phyloP scores from a whole-genome alignment of 192 early-diverging fungal genomes.

The Backusella sp. region DNA sequence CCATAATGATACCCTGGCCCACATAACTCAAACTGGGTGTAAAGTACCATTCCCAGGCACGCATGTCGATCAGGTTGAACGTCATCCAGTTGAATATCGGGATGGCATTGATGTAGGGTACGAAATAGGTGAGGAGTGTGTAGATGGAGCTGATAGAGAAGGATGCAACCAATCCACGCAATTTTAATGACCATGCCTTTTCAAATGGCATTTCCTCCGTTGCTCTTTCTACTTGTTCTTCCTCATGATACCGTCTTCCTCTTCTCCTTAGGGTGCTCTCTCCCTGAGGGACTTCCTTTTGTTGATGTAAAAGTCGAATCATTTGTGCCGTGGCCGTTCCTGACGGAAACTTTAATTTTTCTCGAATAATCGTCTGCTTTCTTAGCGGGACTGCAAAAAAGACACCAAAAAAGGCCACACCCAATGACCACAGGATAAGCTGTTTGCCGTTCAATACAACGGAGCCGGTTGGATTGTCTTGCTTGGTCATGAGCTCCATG shows the following conservation, averaged over 20 bases:
- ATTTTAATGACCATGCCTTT: slow-evolving; percentile 61
- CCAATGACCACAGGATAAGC: slow-evolving; percentile 73
- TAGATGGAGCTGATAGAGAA: slow-evolving; percentile 63
- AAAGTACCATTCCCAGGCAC: slow-evolving; percentile 69
- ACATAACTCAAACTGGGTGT: slow-evolving; percentile 73
- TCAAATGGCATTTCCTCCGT: slow-evolving; percentile 25
- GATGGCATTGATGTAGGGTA: slow-evolving; percentile 53
- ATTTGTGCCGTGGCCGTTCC: slow-evolving; percentile 85
- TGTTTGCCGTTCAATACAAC: slow-evolving; percentile 46
- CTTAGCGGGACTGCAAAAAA: slow-evolving; percentile 85
- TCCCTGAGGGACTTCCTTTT: neutral
- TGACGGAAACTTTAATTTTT: slow-evolving; percentile 85
- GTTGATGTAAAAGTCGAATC: slow-evolving; percentile 70
- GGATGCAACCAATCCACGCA: slow-evolving; percentile 48
- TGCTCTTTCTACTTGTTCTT: neutral
- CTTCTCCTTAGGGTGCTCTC: neutral
- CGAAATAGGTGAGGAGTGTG: slow-evolving; percentile 62
- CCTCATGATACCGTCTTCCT: neutral
- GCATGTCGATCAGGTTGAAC: slow-evolving; percentile 47
- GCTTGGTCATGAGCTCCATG: slow-evolving; percentile 60
- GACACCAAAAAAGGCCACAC: slow-evolving; percentile 82
- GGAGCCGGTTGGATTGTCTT: slow-evolving; percentile 56
- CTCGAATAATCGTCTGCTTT: slow-evolving; percentile 73
- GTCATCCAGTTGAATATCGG: slow-evolving; percentile 57
- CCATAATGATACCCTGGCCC: slow-evolving; percentile 84